These are phyloP conservation scores for Neodidymelliopsis sp. DNA, from an alignment of 2,329 filamentous ascomycete genomes.

Conservation along the genomic window DNA sequence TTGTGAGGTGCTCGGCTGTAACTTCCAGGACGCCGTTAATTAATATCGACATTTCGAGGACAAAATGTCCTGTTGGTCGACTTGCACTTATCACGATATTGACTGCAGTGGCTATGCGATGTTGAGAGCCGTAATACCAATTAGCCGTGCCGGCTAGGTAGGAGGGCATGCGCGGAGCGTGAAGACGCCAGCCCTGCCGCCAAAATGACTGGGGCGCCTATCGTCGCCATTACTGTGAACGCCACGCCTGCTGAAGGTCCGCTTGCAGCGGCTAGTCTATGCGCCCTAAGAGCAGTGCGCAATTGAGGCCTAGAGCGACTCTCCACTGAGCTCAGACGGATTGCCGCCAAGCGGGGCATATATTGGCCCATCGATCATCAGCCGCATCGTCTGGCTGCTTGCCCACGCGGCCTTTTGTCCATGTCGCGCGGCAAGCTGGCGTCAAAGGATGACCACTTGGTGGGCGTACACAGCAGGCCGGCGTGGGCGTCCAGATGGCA, in stretches of 20 bases:
- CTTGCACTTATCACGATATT: constrained; percentile 10
- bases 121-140: constrained; percentile 37
- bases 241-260: constrained; percentile 41
- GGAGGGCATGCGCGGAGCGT: constrained; percentile 22
- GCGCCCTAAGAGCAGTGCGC: constrained; percentile 37
- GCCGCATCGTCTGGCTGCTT: constrained; percentile 45
- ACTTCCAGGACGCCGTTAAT: constrained; percentile 7
- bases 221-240: constrained; percentile 35
- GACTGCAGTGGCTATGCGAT: constrained; percentile 21
- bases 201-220: constrained; percentile 36
- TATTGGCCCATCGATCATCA: constrained; percentile 50
- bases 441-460: constrained; percentile 21
- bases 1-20: constrained; percentile 20
- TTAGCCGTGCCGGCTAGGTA: constrained; percentile 45
- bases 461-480: constrained; percentile 16
- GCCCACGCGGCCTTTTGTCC: constrained; percentile 27
- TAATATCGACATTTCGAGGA: constrained; percentile 8
- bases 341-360: constrained; percentile 48
- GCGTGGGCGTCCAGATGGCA: constrained; percentile 24
- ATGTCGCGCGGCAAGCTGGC: constrained; percentile 30
- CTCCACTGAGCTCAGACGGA: constrained; percentile 47
- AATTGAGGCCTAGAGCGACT: constrained; percentile 46
- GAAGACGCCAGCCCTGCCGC: constrained; percentile 44
- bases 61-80: constrained; percentile 4
- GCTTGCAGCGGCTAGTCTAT: constrained; percentile 50